phyloP scores from a whole-genome alignment of 805 yeast genomes.

The Spathaspora passalidarum region DNA sequence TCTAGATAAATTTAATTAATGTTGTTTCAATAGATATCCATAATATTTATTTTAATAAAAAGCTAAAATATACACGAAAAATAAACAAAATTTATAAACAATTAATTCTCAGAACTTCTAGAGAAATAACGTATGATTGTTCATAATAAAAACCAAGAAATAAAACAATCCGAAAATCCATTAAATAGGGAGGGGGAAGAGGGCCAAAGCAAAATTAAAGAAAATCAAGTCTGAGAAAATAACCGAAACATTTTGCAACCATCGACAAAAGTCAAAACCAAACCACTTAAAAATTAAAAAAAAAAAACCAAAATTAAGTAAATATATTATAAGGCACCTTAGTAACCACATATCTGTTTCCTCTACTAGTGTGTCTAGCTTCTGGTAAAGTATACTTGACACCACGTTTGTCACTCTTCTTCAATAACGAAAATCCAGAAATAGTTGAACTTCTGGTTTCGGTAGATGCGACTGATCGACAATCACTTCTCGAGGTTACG shows the following conservation, averaged over 20 bases:
- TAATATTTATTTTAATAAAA: neutral
- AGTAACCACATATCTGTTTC: slow-evolving; percentile 25
- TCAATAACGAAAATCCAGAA: slow-evolving; percentile 25
- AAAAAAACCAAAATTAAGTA: neutral
- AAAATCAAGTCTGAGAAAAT: neutral
- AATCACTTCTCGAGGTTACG: neutral
- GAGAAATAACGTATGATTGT: too few species aligned
- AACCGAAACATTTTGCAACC: neutral
- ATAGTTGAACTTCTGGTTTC: slow-evolving; percentile 15
- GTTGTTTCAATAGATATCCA: neutral
- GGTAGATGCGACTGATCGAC: slow-evolving; percentile 14
- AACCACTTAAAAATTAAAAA: neutral
- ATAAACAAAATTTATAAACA: neutral
- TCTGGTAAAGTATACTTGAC: slow-evolving; percentile 6
- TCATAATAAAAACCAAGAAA: too few species aligned
- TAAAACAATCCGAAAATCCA: neutral
- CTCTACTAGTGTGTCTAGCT: slow-evolving; percentile 8
- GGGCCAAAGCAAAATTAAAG: too few species aligned
- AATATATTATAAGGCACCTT: slow-evolving; percentile 21
- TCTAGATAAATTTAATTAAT: slow-evolving; percentile 3
- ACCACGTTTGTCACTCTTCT: slow-evolving; percentile 6
- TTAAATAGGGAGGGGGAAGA: too few species aligned
- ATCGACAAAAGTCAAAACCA: neutral
- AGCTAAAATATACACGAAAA: neutral
- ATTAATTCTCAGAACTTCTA: slow-evolving; percentile 1